Conservation (phyloP, 73 alveolate species). For the Paramecium pentaurelia region DNA sequence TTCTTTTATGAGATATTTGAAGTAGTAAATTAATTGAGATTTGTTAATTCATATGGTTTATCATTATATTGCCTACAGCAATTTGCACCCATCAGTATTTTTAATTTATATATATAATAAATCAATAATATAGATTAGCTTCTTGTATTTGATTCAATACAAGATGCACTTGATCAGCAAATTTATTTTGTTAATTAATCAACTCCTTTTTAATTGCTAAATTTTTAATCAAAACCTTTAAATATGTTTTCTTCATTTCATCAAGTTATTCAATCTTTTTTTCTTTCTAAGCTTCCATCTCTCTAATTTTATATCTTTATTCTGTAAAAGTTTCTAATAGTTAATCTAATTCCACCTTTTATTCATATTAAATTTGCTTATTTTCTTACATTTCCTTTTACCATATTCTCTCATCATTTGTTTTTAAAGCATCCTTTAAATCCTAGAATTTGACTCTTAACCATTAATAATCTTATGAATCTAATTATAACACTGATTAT, state of each 20-base stretch:
- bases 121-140: background rate
- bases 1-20: background rate
- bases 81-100: constrained; percentile 4
- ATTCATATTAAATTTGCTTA: background rate
- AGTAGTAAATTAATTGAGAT: background rate
- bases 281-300: background rate
- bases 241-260: background rate
- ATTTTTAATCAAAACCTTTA: background rate
- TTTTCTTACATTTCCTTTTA: background rate
- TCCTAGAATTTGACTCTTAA: background rate
- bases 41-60: background rate
- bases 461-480: background rate
- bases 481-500: background rate
- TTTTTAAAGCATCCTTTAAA: background rate
- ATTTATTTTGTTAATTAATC: background rate
- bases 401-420: background rate
- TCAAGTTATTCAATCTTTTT: background rate
- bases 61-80: constrained; percentile 3
- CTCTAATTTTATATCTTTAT: background rate
- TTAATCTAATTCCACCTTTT: background rate
- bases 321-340: background rate
- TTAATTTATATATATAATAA: background rate
- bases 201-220: background rate
- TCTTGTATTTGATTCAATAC: background rate
- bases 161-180: background rate